Conservation (phyloP, 768 basidiomycete species). For the Chlorophyllum brunneum region DNA sequence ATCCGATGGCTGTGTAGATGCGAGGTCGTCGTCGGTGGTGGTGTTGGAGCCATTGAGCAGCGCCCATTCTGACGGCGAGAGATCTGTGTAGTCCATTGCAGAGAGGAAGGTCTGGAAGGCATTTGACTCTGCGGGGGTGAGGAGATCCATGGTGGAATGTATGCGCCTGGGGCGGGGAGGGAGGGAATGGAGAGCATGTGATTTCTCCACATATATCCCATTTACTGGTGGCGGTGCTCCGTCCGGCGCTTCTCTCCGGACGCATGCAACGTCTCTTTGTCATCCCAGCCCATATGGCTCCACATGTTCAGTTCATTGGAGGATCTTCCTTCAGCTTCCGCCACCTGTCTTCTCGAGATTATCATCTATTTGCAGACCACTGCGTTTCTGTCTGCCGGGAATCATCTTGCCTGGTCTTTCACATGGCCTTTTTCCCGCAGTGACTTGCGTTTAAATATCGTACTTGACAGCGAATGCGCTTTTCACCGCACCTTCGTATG, state of each 20-base stretch:
- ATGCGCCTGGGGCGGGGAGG: neutral
- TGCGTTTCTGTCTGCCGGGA: too few relatives aligned
- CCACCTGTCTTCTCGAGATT: too few relatives aligned
- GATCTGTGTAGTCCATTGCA: constrained; percentile 41
- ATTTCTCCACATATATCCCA: constrained; percentile 2
- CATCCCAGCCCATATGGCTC: neutral
- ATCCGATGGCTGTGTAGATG: constrained; percentile 48
- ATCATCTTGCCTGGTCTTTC: too few relatives aligned
- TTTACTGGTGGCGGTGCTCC: constrained; percentile 6
- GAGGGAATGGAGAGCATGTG: constrained; percentile 2
- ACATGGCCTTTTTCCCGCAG: too few relatives aligned
- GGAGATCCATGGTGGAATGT: constrained; percentile 50
- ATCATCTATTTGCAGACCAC: too few relatives aligned
- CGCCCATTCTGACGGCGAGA: constrained; percentile 46
- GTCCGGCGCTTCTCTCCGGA: neutral
- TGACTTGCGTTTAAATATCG: too few relatives aligned
- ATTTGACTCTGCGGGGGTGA: constrained; percentile 63
- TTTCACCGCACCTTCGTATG: too few relatives aligned
- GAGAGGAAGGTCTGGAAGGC: constrained; percentile 69
- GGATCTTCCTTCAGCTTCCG: too few relatives aligned
- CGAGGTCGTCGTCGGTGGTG: constrained; percentile 36
- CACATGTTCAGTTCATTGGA: too few relatives aligned
- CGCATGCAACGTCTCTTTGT: too few relatives aligned
- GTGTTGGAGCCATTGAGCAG: constrained; percentile 27
- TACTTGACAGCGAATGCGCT: too few relatives aligned